Base-by-base conservation (phyloP, 176 grass and related monocot genomes). In the Otatea glauca region DNA sequence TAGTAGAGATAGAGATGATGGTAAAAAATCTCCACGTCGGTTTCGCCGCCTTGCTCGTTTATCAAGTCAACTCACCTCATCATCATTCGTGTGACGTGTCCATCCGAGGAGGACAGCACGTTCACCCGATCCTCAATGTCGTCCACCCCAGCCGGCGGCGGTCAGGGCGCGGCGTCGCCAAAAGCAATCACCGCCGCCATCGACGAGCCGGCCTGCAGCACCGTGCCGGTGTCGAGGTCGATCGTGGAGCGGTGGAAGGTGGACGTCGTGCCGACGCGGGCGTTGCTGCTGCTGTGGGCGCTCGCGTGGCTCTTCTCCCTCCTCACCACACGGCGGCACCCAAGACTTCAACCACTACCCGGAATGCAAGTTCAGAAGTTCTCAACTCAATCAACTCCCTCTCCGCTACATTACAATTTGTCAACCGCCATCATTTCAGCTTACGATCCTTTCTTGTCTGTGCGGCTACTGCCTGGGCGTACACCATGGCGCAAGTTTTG, bases 391-490 rank as follows among this genome's bases (percentile, higher is more conserved):
- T 16, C 72, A 5, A 12, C 24, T 55, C 32, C 24, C n/a, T 7
- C 7, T 17, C n/a, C n/a, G 34, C 15, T 16, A 38, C 2, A 39
- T 17, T 38, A n/a, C 41, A 0, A 20, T 3, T 55, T 59, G 20
- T 0, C 24, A 4, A 6, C 38, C 27, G 5, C 13, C 56, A 15
- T 51, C 61, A 15, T 67, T 34, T 83, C 47, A 12, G 59, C 55
- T 65, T 1, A 14, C 44, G 25, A 11, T 42, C 16, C 2, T 29
- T 6, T 62, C 2, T 10, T 4, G 2, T 17, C 0, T n/a, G 32
- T 69, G 71, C 87, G 91, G 94, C 72, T 92, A 94, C 86, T 97
- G 83, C 69, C 87, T 94, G 35, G 79, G 80, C 70, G 9, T 97
- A 97, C 83, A 50, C 88, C 37, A 91, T 73, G 86, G 88, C 76